phyloP scores from a whole-genome alignment of 352 stramenopile species.

The Pythium biforme region DNA sequence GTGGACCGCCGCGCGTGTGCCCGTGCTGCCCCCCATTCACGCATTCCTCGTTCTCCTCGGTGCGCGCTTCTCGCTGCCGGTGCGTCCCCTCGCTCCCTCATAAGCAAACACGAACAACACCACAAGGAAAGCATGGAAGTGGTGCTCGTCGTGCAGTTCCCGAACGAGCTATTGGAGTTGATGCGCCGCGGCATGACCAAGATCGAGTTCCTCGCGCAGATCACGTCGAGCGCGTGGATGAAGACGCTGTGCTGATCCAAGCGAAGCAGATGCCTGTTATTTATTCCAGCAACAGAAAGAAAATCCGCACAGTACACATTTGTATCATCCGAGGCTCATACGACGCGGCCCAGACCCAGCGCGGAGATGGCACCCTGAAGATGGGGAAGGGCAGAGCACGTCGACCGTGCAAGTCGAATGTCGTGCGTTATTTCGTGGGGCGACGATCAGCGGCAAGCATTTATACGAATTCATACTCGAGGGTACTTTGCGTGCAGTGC shows the following conservation, averaged over 20 bases:
- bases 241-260: constrained; percentile 16
- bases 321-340: too few species aligned
- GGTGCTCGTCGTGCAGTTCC: constrained; percentile 26
- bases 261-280: too few species aligned
- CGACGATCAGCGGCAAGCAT: too few species aligned
- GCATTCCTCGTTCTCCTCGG: background rate
- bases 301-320: too few species aligned
- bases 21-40: too few species aligned
- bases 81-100: background rate
- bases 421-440: too few species aligned
- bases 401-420: too few species aligned
- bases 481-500: too few species aligned
- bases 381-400: too few species aligned
- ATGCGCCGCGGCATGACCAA: constrained; percentile 17
- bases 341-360: too few species aligned
- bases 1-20: background rate
- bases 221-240: constrained; percentile 24
- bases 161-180: constrained; percentile 20
- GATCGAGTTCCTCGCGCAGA: constrained; percentile 27
- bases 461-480: too few species aligned
- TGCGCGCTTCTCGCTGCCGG: background rate
- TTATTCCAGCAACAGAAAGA: background rate
- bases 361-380: too few species aligned
- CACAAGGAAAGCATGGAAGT: constrained; percentile 13
- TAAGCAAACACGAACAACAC: background rate